Percentiles rank a stretch among this genome's conserved stretches.
phyloP scores from a whole-genome alignment of 2,329 filamentous ascomycete species.

The Stagonosporopsis vannaccii region DNA sequence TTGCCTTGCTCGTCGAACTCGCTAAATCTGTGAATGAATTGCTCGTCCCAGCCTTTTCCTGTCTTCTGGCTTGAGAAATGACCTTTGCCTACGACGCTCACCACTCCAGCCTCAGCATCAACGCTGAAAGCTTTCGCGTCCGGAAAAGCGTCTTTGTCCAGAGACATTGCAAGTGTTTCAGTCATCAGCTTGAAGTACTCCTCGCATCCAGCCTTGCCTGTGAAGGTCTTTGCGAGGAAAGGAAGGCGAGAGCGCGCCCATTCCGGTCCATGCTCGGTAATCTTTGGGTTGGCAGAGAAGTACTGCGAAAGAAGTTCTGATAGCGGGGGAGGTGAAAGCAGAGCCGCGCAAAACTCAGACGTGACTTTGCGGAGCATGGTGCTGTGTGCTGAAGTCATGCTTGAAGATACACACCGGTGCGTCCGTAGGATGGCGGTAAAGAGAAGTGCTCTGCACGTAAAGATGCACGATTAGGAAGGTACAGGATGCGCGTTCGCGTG shows the following conservation, averaged over 20 bases:
- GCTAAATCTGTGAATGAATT: slow-evolving; percentile 52
- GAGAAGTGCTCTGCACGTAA: background rate
- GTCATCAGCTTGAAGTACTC: slow-evolving; percentile 50
- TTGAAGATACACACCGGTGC: background rate
- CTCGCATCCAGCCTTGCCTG: slow-evolving; percentile 43
- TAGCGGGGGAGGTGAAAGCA: slow-evolving; percentile 36
- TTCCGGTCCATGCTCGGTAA: slow-evolving; percentile 53
- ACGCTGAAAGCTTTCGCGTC: slow-evolving; percentile 44
- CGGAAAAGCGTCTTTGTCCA: slow-evolving; percentile 44
- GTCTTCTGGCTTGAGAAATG: slow-evolving; percentile 49
- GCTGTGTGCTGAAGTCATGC: slow-evolving; percentile 25
- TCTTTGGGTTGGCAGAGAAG: slow-evolving; percentile 42
- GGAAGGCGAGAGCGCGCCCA: slow-evolving; percentile 49
- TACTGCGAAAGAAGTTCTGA: slow-evolving; percentile 34
- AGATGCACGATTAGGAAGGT: background rate
- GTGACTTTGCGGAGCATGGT: slow-evolving; percentile 32
- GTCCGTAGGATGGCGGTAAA: slow-evolving; percentile 1
- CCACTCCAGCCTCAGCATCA: slow-evolving; percentile 46
- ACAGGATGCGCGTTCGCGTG: slow-evolving; percentile 5
- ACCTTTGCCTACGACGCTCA: slow-evolving; percentile 48
- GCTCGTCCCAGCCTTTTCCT: slow-evolving; percentile 51
- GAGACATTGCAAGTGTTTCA: slow-evolving; percentile 44
- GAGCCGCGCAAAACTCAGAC: slow-evolving; percentile 40
- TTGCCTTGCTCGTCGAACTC: slow-evolving; percentile 49
- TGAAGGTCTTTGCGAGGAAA: slow-evolving; percentile 51